Evolutionary conservation across 179 eudicot species (phyloP), one percentile per base, ranked within the genome.

Genomic region (Pouteria campechiana): DNA sequence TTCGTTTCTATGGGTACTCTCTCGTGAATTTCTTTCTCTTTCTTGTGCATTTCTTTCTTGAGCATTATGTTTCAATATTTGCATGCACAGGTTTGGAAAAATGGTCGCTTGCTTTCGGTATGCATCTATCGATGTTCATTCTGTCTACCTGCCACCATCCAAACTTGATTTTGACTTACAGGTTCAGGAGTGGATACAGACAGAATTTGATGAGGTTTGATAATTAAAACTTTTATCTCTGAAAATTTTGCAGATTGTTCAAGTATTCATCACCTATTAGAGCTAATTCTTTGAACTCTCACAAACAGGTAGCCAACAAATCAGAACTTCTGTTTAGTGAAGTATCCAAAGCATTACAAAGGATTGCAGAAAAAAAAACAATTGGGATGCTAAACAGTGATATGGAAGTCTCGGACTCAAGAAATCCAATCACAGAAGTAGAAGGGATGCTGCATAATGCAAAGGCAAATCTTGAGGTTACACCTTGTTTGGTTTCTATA

Each of bases 31-130:
- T 30, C 24, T 45, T 15, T 44, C 31, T 17, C 22, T 23, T 45
- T 45, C n/a, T n/a, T n/a, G n/a, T n/a, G n/a, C n/a, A n/a, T n/a
- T n/a, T n/a, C n/a, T n/a, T n/a, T n/a, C n/a, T n/a, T 32, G 10
- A 17, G 9, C 41, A 37, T 37, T n/a, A n/a, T n/a, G n/a, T n/a
- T n/a, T 37, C 18, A 7, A n/a, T n/a, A 12, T 27, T 47, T 2
- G 12, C 3, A 32, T 7, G 7, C 54, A 58, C 67, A 72, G 78
- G 23, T 58, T 70, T 40, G 78, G 78, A 27, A 59, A 53, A 41
- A 72, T 72, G 78, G 71, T 72, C 35, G 78, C 74, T 42, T 72
- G 78, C 58, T 72, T 72, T 53, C 74, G 78, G 13, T 72, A 72
- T 52, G 62, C 74, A 17, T 69, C 78, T 40, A 72, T 68, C 37